Conservation (phyloP, 257 asterid genomes). For the Nicotiana benthamiana region DNA sequence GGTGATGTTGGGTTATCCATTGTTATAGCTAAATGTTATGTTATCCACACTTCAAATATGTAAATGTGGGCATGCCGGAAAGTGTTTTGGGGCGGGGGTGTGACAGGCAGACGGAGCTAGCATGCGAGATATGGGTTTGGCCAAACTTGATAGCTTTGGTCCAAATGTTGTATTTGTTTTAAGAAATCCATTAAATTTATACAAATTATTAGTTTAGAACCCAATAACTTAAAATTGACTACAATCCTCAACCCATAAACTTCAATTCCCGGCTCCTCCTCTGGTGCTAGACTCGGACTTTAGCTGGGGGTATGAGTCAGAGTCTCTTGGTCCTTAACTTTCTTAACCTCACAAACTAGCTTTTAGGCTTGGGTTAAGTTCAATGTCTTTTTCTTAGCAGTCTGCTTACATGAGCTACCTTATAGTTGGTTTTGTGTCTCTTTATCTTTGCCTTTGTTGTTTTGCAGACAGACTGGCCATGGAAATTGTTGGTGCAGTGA, state of each 20-base stretch:
- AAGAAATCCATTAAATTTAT: too few relatives aligned
- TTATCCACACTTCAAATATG: background rate
- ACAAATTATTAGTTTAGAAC: too few relatives aligned
- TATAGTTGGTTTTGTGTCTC: background rate
- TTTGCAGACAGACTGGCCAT: background rate
- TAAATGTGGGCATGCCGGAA: too few relatives aligned
- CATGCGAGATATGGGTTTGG: too few relatives aligned
- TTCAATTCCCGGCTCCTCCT: too few relatives aligned
- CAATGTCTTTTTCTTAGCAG: background rate
- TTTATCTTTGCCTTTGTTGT: background rate
- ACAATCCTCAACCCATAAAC: too few relatives aligned
- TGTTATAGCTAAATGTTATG: background rate
- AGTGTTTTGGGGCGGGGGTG: too few relatives aligned
- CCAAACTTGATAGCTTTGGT: too few relatives aligned
- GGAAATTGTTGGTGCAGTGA: constrained; percentile 12
- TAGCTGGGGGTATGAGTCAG: background rate
- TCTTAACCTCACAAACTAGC: background rate
- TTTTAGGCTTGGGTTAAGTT: background rate
- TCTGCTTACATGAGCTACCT: background rate
- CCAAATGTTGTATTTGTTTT: too few relatives aligned
- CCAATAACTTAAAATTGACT: too few relatives aligned
- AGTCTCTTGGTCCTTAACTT: background rate
- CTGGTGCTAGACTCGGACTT: background rate
- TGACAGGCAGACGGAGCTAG: too few relatives aligned
- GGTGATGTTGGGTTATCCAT: background rate